Evolutionary conservation across 1,284 basidiomycete genomes (phyloP).

Genomic region (Anthracocystis setariae): DNA sequence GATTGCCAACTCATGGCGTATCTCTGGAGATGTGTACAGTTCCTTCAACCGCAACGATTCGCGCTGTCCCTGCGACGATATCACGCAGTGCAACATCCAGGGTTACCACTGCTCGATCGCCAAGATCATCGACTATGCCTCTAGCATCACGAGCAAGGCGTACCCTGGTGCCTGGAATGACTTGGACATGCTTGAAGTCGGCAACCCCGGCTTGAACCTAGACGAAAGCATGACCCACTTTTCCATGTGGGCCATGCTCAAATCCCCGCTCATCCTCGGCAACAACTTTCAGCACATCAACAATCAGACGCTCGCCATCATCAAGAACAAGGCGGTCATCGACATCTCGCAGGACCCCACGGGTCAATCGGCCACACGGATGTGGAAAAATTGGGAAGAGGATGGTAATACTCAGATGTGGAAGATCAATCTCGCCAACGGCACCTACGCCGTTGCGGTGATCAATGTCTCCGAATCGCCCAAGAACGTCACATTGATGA

Average conservation of each 20-base stretch:
- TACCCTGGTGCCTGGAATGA: slow-evolving; percentile 60
- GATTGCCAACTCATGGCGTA: slow-evolving; percentile 72
- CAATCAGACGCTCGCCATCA: slow-evolving; percentile 43
- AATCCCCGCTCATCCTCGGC: slow-evolving; percentile 65
- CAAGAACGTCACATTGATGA: slow-evolving; percentile 23
- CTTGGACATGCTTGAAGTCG: slow-evolving; percentile 59
- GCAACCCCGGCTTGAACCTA: slow-evolving; percentile 36
- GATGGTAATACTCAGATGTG: slow-evolving; percentile 44
- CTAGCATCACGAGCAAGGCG: slow-evolving; percentile 47
- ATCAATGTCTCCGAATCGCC: slow-evolving; percentile 40
- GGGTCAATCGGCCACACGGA: slow-evolving; percentile 49
- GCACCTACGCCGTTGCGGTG: slow-evolving; percentile 38
- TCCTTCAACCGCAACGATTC: slow-evolving; percentile 29
- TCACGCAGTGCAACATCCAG: slow-evolving; percentile 24
- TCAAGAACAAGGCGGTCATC: slow-evolving; percentile 62
- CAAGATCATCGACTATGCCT: slow-evolving; percentile 30
- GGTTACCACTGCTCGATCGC: slow-evolving; percentile 31
- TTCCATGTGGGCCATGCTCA: slow-evolving; percentile 63
- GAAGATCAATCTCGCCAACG: slow-evolving; percentile 40
- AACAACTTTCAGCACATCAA: slow-evolving; percentile 59
- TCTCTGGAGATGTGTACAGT: slow-evolving; percentile 52
- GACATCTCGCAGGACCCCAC: slow-evolving; percentile 56
- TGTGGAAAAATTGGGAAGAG: slow-evolving; percentile 29
- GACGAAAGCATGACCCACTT: slow-evolving; percentile 60
- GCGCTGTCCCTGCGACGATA: slow-evolving; percentile 33